Conservation (phyloP, 164 flowering plant genomes). For the Protea cynaroides region DNA sequence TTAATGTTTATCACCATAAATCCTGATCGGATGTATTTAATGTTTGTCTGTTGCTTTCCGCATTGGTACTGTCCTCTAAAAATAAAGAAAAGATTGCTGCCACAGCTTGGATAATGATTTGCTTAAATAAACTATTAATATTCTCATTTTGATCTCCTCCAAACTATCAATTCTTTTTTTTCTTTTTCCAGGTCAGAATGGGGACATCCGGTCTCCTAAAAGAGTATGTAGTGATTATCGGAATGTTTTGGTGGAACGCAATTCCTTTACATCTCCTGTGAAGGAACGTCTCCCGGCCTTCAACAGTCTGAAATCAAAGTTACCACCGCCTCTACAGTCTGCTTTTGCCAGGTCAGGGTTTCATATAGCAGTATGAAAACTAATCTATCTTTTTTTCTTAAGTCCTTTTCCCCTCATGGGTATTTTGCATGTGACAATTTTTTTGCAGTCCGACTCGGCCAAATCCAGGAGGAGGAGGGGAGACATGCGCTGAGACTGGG, state of each 20-base stretch:
- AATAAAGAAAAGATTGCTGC: not conserved
- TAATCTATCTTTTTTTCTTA: not conserved
- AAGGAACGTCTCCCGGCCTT: slow-evolving; percentile 65
- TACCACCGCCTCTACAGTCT: slow-evolving; percentile 61
- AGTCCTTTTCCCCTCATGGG: not conserved
- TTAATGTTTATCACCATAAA: not conserved
- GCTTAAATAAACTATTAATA: not conserved
- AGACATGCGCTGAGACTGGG: slow-evolving; percentile 98
- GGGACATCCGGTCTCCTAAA: slow-evolving; percentile 83
- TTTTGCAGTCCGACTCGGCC: slow-evolving; percentile 80
- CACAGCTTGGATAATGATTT: not conserved
- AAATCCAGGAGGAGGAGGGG: slow-evolving; percentile 89
- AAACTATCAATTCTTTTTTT: slow-evolving; percentile 4
- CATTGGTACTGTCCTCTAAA: too few relatives aligned
- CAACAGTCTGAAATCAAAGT: slow-evolving; percentile 60
- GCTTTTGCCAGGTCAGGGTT: slow-evolving; percentile 84
- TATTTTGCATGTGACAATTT: not conserved
- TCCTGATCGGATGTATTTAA: not conserved
- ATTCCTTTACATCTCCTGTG: slow-evolving; percentile 84
- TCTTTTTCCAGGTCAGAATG: slow-evolving; percentile 51
- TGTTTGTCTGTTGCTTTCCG: not conserved
- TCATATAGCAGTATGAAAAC: not conserved
- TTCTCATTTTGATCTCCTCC: not conserved
- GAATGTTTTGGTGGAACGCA: slow-evolving; percentile 76
- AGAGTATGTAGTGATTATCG: slow-evolving; percentile 65